phyloP scores from a whole-genome alignment of 1,139 yeast species.

The Nakaseomyces nivariensis region DNA sequence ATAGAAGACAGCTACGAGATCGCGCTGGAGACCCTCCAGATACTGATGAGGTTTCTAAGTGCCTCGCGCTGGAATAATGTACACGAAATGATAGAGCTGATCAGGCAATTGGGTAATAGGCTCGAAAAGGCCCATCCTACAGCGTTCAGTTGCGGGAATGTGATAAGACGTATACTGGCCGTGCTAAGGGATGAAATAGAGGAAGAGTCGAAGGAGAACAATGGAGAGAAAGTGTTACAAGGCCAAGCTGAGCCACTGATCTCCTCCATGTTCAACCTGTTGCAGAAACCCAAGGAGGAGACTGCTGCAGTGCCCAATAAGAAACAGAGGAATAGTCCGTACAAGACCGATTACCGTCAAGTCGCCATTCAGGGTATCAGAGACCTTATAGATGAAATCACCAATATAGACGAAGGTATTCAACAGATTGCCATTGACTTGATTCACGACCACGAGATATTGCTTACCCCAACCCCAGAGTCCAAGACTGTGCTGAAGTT shows the following conservation, averaged over 20 bases:
- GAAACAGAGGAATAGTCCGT: slow-evolving; percentile 25
- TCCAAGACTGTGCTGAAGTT: slow-evolving; percentile 85
- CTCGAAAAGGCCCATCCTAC: slow-evolving; percentile 59
- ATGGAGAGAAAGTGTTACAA: slow-evolving; percentile 22
- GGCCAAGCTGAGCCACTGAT: slow-evolving; percentile 49
- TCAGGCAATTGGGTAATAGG: slow-evolving; percentile 53
- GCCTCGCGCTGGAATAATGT: slow-evolving; percentile 81
- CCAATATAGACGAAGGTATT: slow-evolving; percentile 81
- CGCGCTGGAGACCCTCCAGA: slow-evolving; percentile 80
- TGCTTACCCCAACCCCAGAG: slow-evolving; percentile 88
- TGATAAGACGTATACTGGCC: slow-evolving; percentile 81
- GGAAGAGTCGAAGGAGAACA: slow-evolving; percentile 31
- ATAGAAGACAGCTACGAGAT: slow-evolving; percentile 48
- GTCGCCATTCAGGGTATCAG: slow-evolving; percentile 89
- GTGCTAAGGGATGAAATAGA: slow-evolving; percentile 81
- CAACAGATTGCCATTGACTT: slow-evolving; percentile 85
- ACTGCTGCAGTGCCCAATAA: slow-evolving; percentile 16
- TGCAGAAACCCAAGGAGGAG: slow-evolving; percentile 42
- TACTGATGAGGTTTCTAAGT: slow-evolving; percentile 80
- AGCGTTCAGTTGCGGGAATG: slow-evolving; percentile 83
- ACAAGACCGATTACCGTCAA: slow-evolving; percentile 58
- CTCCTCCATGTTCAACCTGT: slow-evolving; percentile 79
- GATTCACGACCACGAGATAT: slow-evolving; percentile 87
- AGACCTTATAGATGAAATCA: slow-evolving; percentile 85
- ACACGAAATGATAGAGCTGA: slow-evolving; percentile 58